Evolutionary conservation across 345 rosid species (phyloP).

Genomic region (Brassica rapa): DNA sequence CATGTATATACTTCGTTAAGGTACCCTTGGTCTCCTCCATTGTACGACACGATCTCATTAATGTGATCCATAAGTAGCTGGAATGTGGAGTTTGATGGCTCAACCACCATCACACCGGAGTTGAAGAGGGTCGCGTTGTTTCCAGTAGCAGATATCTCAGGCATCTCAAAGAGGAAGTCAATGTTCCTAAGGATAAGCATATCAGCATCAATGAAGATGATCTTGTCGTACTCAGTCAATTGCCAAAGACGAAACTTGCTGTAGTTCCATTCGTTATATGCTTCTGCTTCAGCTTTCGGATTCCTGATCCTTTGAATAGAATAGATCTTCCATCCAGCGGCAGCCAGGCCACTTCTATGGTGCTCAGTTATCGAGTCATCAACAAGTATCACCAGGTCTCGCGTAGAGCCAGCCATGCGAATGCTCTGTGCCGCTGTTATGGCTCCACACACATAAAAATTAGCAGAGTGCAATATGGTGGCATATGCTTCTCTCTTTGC

Average conservation of each 20-base stretch:
- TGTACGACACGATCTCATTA: slow-evolving; percentile 81
- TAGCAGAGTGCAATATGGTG: slow-evolving; percentile 88
- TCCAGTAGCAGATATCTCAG: slow-evolving; percentile 80
- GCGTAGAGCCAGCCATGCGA: slow-evolving; percentile 84
- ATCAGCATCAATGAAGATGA: slow-evolving; percentile 90
- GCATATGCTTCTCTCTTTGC: slow-evolving; percentile 81
- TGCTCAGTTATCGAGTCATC: slow-evolving; percentile 73
- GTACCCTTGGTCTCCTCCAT: slow-evolving; percentile 93
- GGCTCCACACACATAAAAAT: slow-evolving; percentile 83
- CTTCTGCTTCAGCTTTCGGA: slow-evolving; percentile 78
- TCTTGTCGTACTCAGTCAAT: slow-evolving; percentile 84
- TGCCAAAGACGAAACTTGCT: slow-evolving; percentile 96
- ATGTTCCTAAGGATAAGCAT: slow-evolving; percentile 82
- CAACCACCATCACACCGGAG: slow-evolving; percentile 88
- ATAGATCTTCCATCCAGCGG: slow-evolving; percentile 87
- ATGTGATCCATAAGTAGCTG: slow-evolving; percentile 85
- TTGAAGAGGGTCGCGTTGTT: slow-evolving; percentile 86
- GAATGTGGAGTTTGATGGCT: slow-evolving; percentile 87
- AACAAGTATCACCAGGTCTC: slow-evolving; percentile 89
- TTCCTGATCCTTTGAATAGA: slow-evolving; percentile 77
- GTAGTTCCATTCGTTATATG: slow-evolving; percentile 93
- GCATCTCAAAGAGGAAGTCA: slow-evolving; percentile 88
- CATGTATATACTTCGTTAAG: slow-evolving; percentile 84
- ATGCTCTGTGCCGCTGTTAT: slow-evolving; percentile 84
- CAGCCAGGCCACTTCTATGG: slow-evolving; percentile 75